These are phyloP conservation scores for Entomortierella beljakovae DNA, from an alignment of 192 early-diverging fungal species.

Conservation along the genomic window DNA sequence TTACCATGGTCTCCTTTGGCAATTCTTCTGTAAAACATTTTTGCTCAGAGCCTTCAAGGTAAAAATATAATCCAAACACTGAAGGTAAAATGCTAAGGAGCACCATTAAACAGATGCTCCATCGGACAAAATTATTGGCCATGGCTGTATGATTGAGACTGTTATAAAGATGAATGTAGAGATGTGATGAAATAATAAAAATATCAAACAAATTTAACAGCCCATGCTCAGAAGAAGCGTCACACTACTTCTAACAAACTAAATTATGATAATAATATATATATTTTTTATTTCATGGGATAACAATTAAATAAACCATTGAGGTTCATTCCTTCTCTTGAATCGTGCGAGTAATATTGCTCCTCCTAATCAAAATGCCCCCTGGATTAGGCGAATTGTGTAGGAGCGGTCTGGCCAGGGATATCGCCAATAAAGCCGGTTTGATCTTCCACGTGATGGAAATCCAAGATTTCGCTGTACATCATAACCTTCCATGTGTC, in stretches of 20 bases:
- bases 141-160: neutral
- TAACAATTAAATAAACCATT: neutral
- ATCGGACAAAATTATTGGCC: constrained; percentile 46
- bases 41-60: constrained; percentile 87
- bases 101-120: constrained; percentile 46
- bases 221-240: no score
- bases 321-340: neutral
- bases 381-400: constrained; percentile 13
- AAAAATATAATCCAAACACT: constrained; percentile 83
- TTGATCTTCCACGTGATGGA: constrained; percentile 44
- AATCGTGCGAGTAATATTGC: neutral
- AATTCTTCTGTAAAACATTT: constrained; percentile 97
- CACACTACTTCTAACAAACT: no score
- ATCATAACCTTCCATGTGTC: constrained; percentile 93
- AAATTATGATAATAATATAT: no score
- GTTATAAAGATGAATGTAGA: neutral
- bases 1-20: constrained; percentile 87
- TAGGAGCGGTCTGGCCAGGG: constrained; percentile 20
- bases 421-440: constrained; percentile 19
- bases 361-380: neutral
- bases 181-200: neutral
- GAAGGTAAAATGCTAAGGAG: constrained; percentile 53
- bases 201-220: neutral
- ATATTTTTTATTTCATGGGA: neutral
- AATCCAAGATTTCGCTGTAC: constrained; percentile 84